Evolutionary conservation across 2,329 filamentous ascomycete genomes (phyloP).

Genomic region (Colletotrichum sp.): DNA sequence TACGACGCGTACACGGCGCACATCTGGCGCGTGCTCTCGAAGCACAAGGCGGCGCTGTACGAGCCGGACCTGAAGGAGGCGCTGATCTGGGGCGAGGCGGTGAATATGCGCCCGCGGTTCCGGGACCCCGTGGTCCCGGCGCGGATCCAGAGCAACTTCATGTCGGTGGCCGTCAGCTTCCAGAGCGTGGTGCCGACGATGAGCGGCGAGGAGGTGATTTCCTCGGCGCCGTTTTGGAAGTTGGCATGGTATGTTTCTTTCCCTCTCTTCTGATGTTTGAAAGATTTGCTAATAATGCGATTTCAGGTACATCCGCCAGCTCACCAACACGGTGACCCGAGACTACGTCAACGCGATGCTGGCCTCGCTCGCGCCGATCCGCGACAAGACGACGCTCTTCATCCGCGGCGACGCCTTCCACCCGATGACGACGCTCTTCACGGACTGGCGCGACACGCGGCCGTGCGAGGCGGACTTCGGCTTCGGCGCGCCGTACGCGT

Average conservation of each 20-base stretch:
- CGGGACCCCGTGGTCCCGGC: slow-evolving; percentile 33
- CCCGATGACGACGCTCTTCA: slow-evolving; percentile 37
- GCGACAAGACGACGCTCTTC: slow-evolving; percentile 39
- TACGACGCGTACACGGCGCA: slow-evolving; percentile 47
- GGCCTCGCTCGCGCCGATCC: slow-evolving; percentile 33
- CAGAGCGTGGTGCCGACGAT: slow-evolving; percentile 30
- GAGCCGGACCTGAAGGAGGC: slow-evolving; percentile 30
- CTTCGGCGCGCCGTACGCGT: slow-evolving; percentile 34
- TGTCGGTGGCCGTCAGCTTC: slow-evolving; percentile 30
- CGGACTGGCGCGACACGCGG: slow-evolving; percentile 37
- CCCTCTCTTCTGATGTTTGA: background rate
- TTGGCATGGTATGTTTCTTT: slow-evolving; percentile 33
- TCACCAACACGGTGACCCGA: slow-evolving; percentile 39
- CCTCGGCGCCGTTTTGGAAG: slow-evolving; percentile 34
- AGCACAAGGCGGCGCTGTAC: slow-evolving; percentile 37
- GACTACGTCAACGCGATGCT: slow-evolving; percentile 33
- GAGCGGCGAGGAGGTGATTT: slow-evolving; percentile 36
- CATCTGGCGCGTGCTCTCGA: slow-evolving; percentile 42
- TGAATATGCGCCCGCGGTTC: slow-evolving; percentile 44
- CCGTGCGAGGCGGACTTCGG: slow-evolving; percentile 37
- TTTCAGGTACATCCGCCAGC: slow-evolving; percentile 4
- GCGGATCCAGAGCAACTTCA: slow-evolving; percentile 39
- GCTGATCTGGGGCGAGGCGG: slow-evolving; percentile 38
- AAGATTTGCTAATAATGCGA: rapidly evolving
- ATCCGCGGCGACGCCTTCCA: slow-evolving; percentile 37